Base-by-base conservation (phyloP, 2,329 filamentous ascomycete species). In the Fusarium guadeloupense region DNA sequence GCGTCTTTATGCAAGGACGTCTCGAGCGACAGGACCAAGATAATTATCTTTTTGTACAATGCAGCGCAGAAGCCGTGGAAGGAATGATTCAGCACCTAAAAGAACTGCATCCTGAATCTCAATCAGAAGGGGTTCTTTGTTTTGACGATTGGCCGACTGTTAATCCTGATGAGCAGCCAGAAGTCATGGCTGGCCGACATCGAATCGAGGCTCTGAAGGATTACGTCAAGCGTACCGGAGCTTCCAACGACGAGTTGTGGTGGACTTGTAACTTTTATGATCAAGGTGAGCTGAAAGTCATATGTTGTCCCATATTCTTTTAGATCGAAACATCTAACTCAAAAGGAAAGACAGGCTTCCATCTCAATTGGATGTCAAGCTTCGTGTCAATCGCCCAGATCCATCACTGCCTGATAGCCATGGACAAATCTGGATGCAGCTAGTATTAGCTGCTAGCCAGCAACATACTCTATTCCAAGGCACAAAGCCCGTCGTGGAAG, bases 111-210 rank as follows among this genome's bases (percentile, higher is more conserved):
- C 23, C 23, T 3, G 41, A n/a, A 9, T 10, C 9, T 5, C 28
- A 17, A 35, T 35, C 14, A 6, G 33, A 35, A 16, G 16, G 13
- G 5, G 5, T n/a, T 6, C 9, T 10, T 1, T 53, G 42, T 5
- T 53, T 61, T 23, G 10, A 35, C 2, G 41, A 38, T 5, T 59
- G 55, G 55, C 5, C 12, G 5, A 5, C 13, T 12, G 35, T 56
- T 17, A 62, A 62, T 10, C 23, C 5, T 6, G 37, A 41, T 5
- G 45, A 45, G 33, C 41, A 33, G 34, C 10, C 23, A 12, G 59
- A 64, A 42, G 34, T 62, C 7, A 56, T 66, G 38, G 62, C 52
- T 9, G 51, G 59, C 4, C 33, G 66, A 40, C 53, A 67, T 34
- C 42, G 44, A 2, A 41, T 62, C 5, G 25, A 37, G 5, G 57